A percentile compares a stretch with the other conserved stretches of the same genome.
Evolutionary conservation across 2,329 filamentous ascomycete genomes (phyloP).

Genomic region (Lasiodiplodia hormozganensis): DNA sequence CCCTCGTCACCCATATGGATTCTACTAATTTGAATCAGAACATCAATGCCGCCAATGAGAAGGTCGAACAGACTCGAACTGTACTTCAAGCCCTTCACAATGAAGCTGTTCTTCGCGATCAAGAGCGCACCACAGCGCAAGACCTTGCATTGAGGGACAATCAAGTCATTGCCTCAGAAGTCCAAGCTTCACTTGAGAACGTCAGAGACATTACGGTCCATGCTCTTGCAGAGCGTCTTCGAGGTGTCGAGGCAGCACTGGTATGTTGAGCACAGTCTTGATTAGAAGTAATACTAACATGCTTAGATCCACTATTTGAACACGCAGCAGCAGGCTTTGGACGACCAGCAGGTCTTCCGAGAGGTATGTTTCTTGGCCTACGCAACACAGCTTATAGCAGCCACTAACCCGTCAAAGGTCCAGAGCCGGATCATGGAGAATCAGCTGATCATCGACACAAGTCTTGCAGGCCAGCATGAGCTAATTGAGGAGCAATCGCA

Average conservation of each 20-base stretch:
- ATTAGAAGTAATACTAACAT: neutral
- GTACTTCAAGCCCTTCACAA: conserved; percentile 15
- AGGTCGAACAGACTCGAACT: conserved; percentile 30
- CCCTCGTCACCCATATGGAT: neutral
- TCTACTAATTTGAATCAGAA: conserved; percentile 12
- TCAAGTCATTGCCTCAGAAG: neutral
- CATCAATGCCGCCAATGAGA: conserved; percentile 32
- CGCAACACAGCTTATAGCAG: neutral
- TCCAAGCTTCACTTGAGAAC: conserved; percentile 3
- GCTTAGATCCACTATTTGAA: neutral
- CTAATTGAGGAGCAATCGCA: conserved; percentile 24
- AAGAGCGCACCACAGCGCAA: neutral
- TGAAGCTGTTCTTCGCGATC: conserved; percentile 8
- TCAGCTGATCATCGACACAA: neutral
- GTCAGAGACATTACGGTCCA: conserved; percentile 12
- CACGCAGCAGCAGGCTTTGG: conserved; percentile 9
- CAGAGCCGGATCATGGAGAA: conserved; percentile 20
- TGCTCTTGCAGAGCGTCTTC: conserved; percentile 2
- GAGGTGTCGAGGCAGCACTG: conserved; percentile 5
- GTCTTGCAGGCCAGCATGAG: conserved; percentile 3
- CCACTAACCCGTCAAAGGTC: neutral
- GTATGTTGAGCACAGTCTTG: neutral
- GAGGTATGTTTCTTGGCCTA: neutral
- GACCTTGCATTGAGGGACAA: conserved; percentile 7
- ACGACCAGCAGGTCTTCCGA: conserved; percentile 11